Conservation (phyloP, 768 basidiomycete species). For the Rhodosporidiobolus sp. region DNA sequence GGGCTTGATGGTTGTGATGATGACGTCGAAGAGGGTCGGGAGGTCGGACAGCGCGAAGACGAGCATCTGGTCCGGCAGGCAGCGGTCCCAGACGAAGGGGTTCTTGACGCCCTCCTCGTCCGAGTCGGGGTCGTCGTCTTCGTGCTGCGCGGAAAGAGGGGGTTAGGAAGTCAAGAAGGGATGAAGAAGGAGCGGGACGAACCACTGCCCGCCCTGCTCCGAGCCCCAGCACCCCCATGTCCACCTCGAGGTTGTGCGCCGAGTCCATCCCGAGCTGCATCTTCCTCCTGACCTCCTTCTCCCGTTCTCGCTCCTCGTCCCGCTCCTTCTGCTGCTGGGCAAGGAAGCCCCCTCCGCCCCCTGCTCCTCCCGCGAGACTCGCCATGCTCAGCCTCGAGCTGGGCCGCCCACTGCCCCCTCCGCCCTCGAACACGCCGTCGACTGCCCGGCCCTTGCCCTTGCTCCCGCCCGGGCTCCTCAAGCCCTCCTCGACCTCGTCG, state of each 20-base stretch:
- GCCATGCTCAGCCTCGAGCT: not conserved
- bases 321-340: constrained; percentile 13
- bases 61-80: constrained; percentile 79
- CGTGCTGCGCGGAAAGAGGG: constrained; percentile 49
- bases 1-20: constrained; percentile 73
- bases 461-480: not conserved
- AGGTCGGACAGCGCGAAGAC: constrained; percentile 81
- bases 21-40: constrained; percentile 71
- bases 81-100: constrained; percentile 53
- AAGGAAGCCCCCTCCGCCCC: constrained; percentile 56
- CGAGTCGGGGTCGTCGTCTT: constrained; percentile 53
- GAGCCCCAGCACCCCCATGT: constrained; percentile 59
- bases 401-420: not conserved
- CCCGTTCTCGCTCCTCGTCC: constrained; percentile 36
- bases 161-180: not conserved
- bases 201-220: constrained; percentile 48
- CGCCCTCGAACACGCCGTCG: not conserved
- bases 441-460: constrained; percentile 1
- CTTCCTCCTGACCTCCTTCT: constrained; percentile 43
- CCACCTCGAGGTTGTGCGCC: constrained; percentile 51
- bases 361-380: constrained; percentile 49
- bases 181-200: constrained; percentile 16
- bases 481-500: not conserved
- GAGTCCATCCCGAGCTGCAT: constrained; percentile 55
- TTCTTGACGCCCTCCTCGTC: constrained; percentile 51